Conservation (phyloP, 2,329 filamentous ascomycete species). For the Pseudodiploospora longispora region DNA sequence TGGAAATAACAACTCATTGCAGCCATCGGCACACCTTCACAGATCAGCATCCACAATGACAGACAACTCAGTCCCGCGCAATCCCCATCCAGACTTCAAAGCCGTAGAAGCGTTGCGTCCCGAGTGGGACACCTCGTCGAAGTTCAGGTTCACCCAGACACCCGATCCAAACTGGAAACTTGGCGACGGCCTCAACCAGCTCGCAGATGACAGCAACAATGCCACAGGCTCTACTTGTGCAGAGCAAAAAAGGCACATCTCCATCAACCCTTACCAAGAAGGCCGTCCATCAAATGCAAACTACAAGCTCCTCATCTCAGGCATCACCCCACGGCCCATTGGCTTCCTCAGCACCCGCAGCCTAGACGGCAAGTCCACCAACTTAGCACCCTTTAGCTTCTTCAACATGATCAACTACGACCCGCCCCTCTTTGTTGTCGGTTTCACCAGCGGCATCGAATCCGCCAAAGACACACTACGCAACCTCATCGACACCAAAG, state of each 20-base stretch:
- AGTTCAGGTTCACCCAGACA: conserved; percentile 54
- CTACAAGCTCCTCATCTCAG: conserved; percentile 87
- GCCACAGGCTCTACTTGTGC: conserved; percentile 10
- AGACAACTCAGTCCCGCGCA: conserved; percentile 37
- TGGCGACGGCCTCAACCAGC: conserved; percentile 57
- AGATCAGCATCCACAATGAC: no score
- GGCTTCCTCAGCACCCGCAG: conserved; percentile 47
- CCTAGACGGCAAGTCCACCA: conserved; percentile 53
- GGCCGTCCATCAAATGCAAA: conserved; percentile 63
- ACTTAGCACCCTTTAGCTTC: conserved; percentile 84
- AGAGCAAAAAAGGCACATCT: conserved; percentile 48
- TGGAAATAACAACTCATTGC: no score
- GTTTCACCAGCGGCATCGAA: conserved; percentile 36
- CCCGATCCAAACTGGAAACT: conserved; percentile 56
- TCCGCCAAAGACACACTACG: conserved; percentile 69
- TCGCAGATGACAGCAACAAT: conserved; percentile 11
- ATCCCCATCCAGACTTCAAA: conserved; percentile 70
- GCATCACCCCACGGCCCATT: conserved; percentile 76
- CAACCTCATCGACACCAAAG: conserved; percentile 62
- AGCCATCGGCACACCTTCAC: no score
- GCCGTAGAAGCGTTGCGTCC: conserved; percentile 58
- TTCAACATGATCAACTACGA: conserved; percentile 79
- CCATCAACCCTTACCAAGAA: conserved; percentile 72
- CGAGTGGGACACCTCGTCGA: conserved; percentile 41
- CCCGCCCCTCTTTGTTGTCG: conserved; percentile 70